These are phyloP conservation scores for Tylopilus subfusipes DNA, from an alignment of 768 basidiomycete genomes.

Conservation along the genomic window DNA sequence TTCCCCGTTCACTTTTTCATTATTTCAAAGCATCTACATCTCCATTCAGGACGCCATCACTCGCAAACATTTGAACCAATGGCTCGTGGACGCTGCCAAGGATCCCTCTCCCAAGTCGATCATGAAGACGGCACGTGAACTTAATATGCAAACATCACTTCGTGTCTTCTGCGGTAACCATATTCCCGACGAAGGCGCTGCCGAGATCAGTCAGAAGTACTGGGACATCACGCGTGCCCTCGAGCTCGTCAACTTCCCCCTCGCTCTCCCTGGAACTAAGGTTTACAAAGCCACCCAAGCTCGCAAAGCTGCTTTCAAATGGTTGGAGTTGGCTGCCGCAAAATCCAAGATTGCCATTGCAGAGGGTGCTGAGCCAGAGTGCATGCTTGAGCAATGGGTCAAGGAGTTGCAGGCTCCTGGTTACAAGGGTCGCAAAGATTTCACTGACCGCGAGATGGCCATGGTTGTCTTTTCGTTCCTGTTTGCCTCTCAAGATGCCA, in stretches of 20 bases:
- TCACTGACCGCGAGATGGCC: constrained; percentile 92
- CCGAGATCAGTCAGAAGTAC: constrained; percentile 88
- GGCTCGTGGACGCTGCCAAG: constrained; percentile 59
- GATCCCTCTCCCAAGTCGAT: constrained; percentile 52
- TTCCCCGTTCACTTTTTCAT: neutral
- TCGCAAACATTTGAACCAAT: constrained; percentile 67
- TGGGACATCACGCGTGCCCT: constrained; percentile 95
- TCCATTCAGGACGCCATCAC: constrained; percentile 79
- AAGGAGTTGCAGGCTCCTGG: constrained; percentile 59
- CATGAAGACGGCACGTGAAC: constrained; percentile 88
- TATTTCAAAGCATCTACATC: constrained; percentile 65
- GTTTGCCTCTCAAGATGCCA: constrained; percentile 95
- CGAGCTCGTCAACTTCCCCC: constrained; percentile 97
- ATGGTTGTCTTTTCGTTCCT: constrained; percentile 97
- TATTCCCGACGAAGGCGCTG: constrained; percentile 73
- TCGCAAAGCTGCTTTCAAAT: constrained; percentile 78
- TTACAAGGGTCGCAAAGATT: constrained; percentile 78
- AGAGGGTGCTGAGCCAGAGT: constrained; percentile 72
- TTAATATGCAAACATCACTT: constrained; percentile 98
- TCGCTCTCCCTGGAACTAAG: constrained; percentile 94
- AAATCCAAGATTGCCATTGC: constrained; percentile 82
- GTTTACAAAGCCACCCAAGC: constrained; percentile 91
- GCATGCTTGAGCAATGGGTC: constrained; percentile 94
- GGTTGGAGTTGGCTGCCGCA: constrained; percentile 74
- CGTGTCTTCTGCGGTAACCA: constrained; percentile 93